Percentiles rank a stretch among this genome's conserved stretches.
These are phyloP conservation scores for Pulveroboletus sp. DNA, from an alignment of 768 basidiomycete species.

Conservation along the genomic window DNA sequence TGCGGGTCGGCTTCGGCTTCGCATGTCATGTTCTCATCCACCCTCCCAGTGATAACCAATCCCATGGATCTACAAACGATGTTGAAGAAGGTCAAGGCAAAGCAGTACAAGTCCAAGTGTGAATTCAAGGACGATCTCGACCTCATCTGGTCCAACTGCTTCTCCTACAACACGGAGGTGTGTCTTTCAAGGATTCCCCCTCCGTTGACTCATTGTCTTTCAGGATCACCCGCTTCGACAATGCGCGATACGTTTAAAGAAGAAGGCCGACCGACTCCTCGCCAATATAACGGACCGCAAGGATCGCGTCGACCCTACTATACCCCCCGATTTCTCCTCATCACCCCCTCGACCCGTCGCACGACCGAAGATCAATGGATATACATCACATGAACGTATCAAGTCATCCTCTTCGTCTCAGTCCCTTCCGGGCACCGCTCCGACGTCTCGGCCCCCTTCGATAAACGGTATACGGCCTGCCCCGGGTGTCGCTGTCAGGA, in stretches of 20 bases:
- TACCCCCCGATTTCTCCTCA: slow-evolving; percentile 47
- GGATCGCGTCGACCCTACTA: slow-evolving; percentile 68
- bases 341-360: slow-evolving; percentile 26
- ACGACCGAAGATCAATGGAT: slow-evolving; percentile 45
- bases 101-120: slow-evolving; percentile 88
- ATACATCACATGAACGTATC: slow-evolving; percentile 23
- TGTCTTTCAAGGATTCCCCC: slow-evolving; percentile 28
- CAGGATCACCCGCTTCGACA: slow-evolving; percentile 87
- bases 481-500: slow-evolving; percentile 10
- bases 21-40: slow-evolving; percentile 3
- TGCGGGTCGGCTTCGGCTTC: slow-evolving; percentile 34
- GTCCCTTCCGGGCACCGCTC: not conserved
- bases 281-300: slow-evolving; percentile 86
- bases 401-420: slow-evolving; percentile 24
- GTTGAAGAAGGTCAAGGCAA: slow-evolving; percentile 88
- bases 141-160: slow-evolving; percentile 95
- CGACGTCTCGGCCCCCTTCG: slow-evolving; percentile 9
- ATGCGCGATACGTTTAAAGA: slow-evolving; percentile 74
- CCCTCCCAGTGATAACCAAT: slow-evolving; percentile 70
- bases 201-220: not conserved
- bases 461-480: slow-evolving; percentile 19
- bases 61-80: slow-evolving; percentile 97
- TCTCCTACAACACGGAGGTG: slow-evolving; percentile 88
- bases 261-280: slow-evolving; percentile 82
- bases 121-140: slow-evolving; percentile 94